phyloP scores from a whole-genome alignment of 2,329 filamentous ascomycete species.

The Diplocarpon mali region DNA sequence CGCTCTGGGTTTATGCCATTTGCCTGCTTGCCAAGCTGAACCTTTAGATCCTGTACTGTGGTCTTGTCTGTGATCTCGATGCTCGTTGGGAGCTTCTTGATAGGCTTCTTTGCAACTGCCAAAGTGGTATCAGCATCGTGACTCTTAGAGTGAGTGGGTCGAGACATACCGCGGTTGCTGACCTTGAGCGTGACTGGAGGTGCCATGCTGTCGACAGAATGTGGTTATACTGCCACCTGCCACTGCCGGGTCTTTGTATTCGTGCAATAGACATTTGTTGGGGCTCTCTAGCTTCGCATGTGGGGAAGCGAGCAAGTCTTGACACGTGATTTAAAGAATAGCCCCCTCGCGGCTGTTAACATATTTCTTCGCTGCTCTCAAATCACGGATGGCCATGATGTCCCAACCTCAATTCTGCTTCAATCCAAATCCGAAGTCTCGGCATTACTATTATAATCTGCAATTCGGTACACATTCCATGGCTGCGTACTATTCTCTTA shows the following conservation, averaged over 20 bases:
- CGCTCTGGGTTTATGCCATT: slow-evolving; percentile 47
- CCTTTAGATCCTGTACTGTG: slow-evolving; percentile 51
- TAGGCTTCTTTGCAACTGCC: slow-evolving; percentile 23
- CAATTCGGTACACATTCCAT: too few species aligned
- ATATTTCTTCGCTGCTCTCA: too few species aligned
- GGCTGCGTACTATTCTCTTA: too few species aligned
- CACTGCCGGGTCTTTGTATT: background rate
- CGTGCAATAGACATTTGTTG: background rate
- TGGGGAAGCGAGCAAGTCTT: too few species aligned
- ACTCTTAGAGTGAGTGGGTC: background rate
- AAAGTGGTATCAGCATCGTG: slow-evolving; percentile 1
- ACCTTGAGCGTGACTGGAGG: slow-evolving; percentile 11
- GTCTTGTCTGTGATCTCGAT: slow-evolving; percentile 34
- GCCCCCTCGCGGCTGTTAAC: too few species aligned
- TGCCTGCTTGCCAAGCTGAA: slow-evolving; percentile 38
- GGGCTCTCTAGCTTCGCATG: too few species aligned
- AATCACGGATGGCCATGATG: too few species aligned
- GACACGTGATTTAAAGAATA: too few species aligned
- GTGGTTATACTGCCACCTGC: background rate
- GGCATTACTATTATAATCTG: too few species aligned
- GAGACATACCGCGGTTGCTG: slow-evolving; percentile 13
- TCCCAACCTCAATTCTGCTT: too few species aligned
- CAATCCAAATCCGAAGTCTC: too few species aligned
- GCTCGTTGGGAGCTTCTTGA: slow-evolving; percentile 41
- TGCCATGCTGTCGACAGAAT: background rate